These are phyloP conservation scores for Psilocybe sp. DNA, from an alignment of 768 basidiomycete species.

Conservation along the genomic window DNA sequence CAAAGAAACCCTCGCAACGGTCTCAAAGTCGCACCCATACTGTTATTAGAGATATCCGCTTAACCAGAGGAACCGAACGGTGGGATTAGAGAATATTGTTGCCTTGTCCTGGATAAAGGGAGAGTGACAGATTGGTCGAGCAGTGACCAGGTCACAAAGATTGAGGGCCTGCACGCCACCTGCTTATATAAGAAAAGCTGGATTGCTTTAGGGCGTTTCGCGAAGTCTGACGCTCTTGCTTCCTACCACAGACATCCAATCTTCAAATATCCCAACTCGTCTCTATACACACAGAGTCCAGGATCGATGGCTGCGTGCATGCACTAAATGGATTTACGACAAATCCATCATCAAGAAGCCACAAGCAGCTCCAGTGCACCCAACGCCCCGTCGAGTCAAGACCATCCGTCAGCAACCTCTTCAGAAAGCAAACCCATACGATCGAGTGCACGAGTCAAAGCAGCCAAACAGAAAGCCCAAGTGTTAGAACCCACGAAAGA, in stretches of 20 bases:
- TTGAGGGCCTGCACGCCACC: constrained; percentile 31
- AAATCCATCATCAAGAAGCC: constrained; percentile 68
- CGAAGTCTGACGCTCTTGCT: constrained; percentile 28
- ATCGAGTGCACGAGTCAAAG: constrained; percentile 74
- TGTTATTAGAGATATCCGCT: too few relatives aligned
- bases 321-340: constrained; percentile 92
- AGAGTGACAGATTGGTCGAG: background rate
- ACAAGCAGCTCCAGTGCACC: constrained; percentile 63
- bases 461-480: constrained; percentile 69
- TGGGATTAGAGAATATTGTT: background rate
- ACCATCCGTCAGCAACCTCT: constrained; percentile 33
- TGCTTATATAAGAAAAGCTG: constrained; percentile 44
- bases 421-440: constrained; percentile 60
- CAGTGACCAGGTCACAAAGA: constrained; percentile 3
- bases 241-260: constrained; percentile 29
- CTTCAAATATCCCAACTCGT: constrained; percentile 24
- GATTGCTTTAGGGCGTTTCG: constrained; percentile 34
- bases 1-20: too few relatives aligned
- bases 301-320: constrained; percentile 85
- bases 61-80: too few relatives aligned
- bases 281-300: constrained; percentile 34
- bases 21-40: too few relatives aligned
- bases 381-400: constrained; percentile 39
- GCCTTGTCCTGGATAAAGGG: background rate
- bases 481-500: constrained; percentile 54